Base-by-base conservation (phyloP, 1,284 basidiomycete genomes). In the Cystobasidiaceae sp. region DNA sequence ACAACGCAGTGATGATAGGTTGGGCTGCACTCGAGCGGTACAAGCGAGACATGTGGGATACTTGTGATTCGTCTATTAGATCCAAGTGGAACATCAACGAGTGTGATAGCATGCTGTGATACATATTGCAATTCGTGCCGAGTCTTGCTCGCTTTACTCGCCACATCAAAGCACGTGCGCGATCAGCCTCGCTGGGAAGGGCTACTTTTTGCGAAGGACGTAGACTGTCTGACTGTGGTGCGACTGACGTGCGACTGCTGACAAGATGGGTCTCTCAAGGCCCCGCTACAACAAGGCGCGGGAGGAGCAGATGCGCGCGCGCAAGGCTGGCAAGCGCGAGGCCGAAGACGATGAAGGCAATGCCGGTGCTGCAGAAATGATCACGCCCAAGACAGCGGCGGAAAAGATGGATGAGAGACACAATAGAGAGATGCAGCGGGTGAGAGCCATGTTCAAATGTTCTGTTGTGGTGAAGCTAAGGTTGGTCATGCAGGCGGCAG, bases 1-100 rank as follows among this genome's bases (percentile, higher is more conserved):
- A 96, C 72, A 97, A 96, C 74, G 93, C 93, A 0, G 92, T 85
- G 0, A 97, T 97, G 93, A 89, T 97, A 69, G 93, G 83, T 1
- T 93, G 88, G 88, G 86, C 90, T 5, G 86, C 89, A 0, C 86
- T 93, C 81, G 78, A 87, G 69, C 83, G 90, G 11, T 87, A 94
- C 78, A 2, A 83, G 86, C 68, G 78, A 81, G 65, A 66, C 33
- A 54, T 67, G 32, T 61, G 70, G 43, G 92, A 96, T 60, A 67
- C 71, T 0, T 76, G 73, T 43, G 75, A 75, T 51, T 71, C 78
- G 30, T 73, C 75, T 46, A 78, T 84, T 15, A 78, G 79, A 28
- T 76, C 85, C 15, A 85, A 84, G 72, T 90, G 89, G 89, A 83
- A 80, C 61, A 82, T 90, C 23, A 84, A 88, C 69, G 81, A 85